phyloP scores from a whole-genome alignment of 345 rosid species.

The Ceriops zippeliana region DNA sequence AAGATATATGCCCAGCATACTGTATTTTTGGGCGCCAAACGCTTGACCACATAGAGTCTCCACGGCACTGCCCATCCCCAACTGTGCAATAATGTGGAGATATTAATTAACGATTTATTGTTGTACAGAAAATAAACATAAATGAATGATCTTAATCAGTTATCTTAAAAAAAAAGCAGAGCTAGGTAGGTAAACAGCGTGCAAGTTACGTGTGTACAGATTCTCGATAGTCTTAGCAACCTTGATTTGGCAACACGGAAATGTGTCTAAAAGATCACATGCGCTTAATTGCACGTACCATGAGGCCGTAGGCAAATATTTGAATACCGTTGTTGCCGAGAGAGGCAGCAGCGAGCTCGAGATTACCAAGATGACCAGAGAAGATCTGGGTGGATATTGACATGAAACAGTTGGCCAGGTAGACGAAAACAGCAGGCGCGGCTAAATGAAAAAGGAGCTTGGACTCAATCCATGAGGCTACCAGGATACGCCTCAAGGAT shows the following conservation, averaged over 20 bases:
- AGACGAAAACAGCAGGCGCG: conserved; percentile 17
- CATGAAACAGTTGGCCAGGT: conserved; percentile 5
- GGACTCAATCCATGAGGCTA: conserved; percentile 50
- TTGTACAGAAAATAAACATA: too few relatives aligned
- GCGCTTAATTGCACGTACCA: neutral
- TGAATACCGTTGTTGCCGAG: neutral
- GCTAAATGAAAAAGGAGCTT: conserved; percentile 15
- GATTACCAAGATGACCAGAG: conserved; percentile 15
- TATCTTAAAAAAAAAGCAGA: too few relatives aligned
- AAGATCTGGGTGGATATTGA: conserved; percentile 18
- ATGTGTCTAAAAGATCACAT: too few relatives aligned
- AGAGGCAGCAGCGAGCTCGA: neutral
- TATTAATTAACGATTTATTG: neutral
- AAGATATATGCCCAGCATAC: conserved; percentile 4
- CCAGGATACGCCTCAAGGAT: conserved; percentile 25
- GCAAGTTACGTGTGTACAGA: too few relatives aligned
- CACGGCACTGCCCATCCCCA: neutral
- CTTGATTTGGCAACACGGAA: too few relatives aligned
- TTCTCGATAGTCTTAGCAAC: too few relatives aligned
- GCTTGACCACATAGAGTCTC: conserved; percentile 1
- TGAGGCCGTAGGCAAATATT: neutral
- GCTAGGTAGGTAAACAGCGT: too few relatives aligned
- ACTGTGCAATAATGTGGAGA: neutral
- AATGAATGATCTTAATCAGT: too few relatives aligned
- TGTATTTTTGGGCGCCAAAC: neutral